Conservation (phyloP, 1,284 basidiomycete genomes). For the Malassezia brasiliensis region DNA sequence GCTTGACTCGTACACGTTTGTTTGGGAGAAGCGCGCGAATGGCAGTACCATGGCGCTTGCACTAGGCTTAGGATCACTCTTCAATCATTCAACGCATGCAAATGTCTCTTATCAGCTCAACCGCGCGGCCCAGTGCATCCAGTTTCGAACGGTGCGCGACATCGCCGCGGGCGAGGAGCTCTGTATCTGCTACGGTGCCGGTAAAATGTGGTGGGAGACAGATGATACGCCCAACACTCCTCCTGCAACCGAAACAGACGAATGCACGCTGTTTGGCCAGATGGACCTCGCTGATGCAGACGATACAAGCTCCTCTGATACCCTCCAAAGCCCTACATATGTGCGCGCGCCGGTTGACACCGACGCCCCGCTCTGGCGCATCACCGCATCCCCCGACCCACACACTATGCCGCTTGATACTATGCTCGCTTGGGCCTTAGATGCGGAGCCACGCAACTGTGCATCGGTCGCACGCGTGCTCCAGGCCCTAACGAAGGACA, state of each 20-base stretch:
- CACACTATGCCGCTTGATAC: slow-evolving; percentile 40
- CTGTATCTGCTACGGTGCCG: slow-evolving; percentile 62
- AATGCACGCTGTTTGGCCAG: slow-evolving; percentile 5
- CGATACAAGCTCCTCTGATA: background rate
- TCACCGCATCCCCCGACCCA: slow-evolving; percentile 48
- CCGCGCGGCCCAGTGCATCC: slow-evolving; percentile 56
- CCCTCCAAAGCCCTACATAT: background rate
- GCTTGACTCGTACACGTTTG: slow-evolving; percentile 75
- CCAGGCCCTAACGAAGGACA: slow-evolving; percentile 22
- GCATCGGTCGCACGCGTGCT: slow-evolving; percentile 13
- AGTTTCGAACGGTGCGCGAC: slow-evolving; percentile 57
- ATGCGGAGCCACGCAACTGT: slow-evolving; percentile 54
- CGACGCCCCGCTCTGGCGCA: slow-evolving; percentile 37
- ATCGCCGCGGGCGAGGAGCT: slow-evolving; percentile 63
- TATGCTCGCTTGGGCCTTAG: slow-evolving; percentile 74
- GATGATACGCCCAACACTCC: slow-evolving; percentile 5
- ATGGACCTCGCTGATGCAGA: background rate
- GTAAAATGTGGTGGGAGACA: slow-evolving; percentile 45
- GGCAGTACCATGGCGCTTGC: slow-evolving; percentile 71
- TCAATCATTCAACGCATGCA: slow-evolving; percentile 61
- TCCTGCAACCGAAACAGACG: slow-evolving; percentile 7
- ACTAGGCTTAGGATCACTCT: slow-evolving; percentile 71
- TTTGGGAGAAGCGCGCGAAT: slow-evolving; percentile 56
- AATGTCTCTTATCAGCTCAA: slow-evolving; percentile 62
- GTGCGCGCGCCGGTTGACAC: background rate